Conservation (phyloP, 768 basidiomycete genomes). For the Fomitopsis serialis region DNA sequence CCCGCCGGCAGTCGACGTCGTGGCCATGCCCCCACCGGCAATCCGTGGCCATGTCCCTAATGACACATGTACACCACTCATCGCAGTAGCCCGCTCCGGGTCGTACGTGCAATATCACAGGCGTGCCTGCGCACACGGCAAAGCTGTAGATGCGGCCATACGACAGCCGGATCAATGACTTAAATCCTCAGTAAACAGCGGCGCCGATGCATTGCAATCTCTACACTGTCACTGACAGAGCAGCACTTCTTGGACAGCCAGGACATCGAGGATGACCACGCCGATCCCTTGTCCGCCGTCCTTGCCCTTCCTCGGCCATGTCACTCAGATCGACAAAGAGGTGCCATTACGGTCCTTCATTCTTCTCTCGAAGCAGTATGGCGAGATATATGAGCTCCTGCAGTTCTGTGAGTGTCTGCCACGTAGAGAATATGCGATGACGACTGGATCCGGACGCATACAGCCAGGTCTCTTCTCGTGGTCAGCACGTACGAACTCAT, state of each 20-base stretch:
- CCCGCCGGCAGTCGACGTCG: too few species aligned
- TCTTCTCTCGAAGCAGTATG: constrained; percentile 35
- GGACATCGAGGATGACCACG: constrained; percentile 23
- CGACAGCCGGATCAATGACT: too few species aligned
- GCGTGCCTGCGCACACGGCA: too few species aligned
- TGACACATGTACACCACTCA: too few species aligned
- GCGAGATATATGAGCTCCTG: constrained; percentile 36
- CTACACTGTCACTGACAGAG: too few species aligned
- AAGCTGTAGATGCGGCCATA: too few species aligned
- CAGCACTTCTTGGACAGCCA: too few species aligned
- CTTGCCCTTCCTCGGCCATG: constrained; percentile 38
- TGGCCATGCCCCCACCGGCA: too few species aligned
- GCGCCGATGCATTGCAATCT: too few species aligned
- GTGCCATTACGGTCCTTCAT: constrained; percentile 30
- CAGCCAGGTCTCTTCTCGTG: constrained; percentile 24
- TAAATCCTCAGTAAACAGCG: background rate
- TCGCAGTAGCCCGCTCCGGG: too few species aligned
- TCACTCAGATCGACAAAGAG: constrained; percentile 29
- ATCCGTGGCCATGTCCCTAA: too few species aligned
- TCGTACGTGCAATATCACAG: too few species aligned
- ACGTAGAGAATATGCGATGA: background rate
- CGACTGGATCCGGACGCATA: background rate
- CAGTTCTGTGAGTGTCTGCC: constrained; percentile 25
- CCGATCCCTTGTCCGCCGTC: constrained; percentile 38
- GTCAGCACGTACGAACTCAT: constrained; percentile 32